Conservation (phyloP, 2,329 filamentous ascomycete genomes). For the Aspergillus phoenicis region DNA sequence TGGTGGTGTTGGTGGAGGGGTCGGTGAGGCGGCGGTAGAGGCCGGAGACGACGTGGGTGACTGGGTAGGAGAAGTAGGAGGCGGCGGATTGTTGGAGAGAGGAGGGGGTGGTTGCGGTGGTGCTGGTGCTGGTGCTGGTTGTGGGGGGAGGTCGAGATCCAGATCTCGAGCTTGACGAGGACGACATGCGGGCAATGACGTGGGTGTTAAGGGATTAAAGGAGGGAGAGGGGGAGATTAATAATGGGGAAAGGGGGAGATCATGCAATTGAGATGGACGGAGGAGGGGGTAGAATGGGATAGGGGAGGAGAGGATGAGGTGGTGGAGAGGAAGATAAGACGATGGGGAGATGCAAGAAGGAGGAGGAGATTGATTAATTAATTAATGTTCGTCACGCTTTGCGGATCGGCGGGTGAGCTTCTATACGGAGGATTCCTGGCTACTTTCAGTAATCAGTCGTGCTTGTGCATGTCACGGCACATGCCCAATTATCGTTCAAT, state of each 20-base stretch:
- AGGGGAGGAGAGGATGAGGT: not conserved
- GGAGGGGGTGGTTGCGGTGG: slow-evolving; percentile 7
- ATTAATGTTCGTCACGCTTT: too few relatives aligned
- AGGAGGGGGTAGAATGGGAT: not conserved
- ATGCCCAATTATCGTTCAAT: not conserved
- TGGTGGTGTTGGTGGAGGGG: slow-evolving; percentile 30
- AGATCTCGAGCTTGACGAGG: slow-evolving; percentile 9
- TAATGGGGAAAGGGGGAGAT: not conserved
- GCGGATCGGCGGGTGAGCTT: not conserved
- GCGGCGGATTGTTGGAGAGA: slow-evolving; percentile 41
- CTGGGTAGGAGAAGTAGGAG: slow-evolving; percentile 55
- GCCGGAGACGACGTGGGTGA: slow-evolving; percentile 60
- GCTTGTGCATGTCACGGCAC: too few relatives aligned
- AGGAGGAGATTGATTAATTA: not conserved
- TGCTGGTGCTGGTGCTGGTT: slow-evolving; percentile 2
- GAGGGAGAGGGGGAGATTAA: not conserved
- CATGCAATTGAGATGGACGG: slow-evolving; percentile 1
- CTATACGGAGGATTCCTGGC: not conserved
- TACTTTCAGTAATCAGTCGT: not conserved
- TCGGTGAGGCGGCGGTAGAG: slow-evolving; percentile 67
- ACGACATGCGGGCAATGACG: slow-evolving; percentile 1
- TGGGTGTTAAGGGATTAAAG: too few relatives aligned
- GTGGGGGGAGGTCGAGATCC: not conserved
- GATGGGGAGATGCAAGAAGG: not conserved
- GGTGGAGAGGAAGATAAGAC: not conserved